phyloP scores from a whole-genome alignment of 169 alveolate species.

The Plasmodium gaboni region DNA sequence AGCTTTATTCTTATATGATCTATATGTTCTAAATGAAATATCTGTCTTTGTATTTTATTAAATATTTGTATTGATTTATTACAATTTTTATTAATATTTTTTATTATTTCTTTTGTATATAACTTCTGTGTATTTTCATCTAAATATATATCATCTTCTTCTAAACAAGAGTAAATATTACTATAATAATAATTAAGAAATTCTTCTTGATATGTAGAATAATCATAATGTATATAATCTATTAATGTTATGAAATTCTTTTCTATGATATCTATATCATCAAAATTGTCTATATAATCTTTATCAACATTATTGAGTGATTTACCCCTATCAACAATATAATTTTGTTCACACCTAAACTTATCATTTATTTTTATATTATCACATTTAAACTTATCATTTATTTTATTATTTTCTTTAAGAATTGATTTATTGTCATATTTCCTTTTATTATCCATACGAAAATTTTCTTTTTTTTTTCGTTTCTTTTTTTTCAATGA shows the following conservation, averaged over 20 bases:
- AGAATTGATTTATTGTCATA: neutral
- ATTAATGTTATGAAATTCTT: neutral
- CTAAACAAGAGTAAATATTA: neutral
- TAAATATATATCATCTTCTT: slow-evolving; percentile 12
- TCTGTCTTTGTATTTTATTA: slow-evolving; percentile 11
- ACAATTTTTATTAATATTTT: slow-evolving; percentile 34
- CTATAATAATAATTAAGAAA: slow-evolving; percentile 16
- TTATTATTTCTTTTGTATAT: slow-evolving; percentile 9
- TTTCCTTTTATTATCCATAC: neutral
- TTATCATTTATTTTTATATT: neutral
- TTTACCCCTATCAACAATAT: neutral
- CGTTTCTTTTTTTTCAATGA: slow-evolving; percentile 1
- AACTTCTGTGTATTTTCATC: slow-evolving; percentile 5
- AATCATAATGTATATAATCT: slow-evolving; percentile 47
- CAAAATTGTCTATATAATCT: neutral
- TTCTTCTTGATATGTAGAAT: slow-evolving; percentile 59
- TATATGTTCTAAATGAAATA: slow-evolving; percentile 5
- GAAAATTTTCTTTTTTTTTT: neutral
- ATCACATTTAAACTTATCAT: neutral
- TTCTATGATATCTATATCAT: neutral
- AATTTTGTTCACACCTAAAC: neutral
- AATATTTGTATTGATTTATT: slow-evolving; percentile 56
- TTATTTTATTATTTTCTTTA: neutral
- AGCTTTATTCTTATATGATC: slow-evolving; percentile 21
- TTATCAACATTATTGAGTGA: neutral